Conservation (phyloP, 345 rosid species). For the Psidium friedrichsthalianum region DNA sequence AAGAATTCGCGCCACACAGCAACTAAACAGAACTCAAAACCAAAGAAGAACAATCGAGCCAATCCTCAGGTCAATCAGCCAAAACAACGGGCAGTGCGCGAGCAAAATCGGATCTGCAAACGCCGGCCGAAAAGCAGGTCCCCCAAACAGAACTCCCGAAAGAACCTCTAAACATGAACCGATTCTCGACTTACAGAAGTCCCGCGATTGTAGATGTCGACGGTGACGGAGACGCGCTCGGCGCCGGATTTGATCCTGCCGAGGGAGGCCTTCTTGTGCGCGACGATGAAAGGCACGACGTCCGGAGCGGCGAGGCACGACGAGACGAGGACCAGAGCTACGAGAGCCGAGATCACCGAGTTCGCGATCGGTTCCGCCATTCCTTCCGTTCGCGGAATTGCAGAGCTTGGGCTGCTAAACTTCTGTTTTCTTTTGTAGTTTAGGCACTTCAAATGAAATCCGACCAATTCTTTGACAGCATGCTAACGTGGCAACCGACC, state of each 20-base stretch:
- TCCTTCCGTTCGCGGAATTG: neutral
- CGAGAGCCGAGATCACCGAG: neutral
- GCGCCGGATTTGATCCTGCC: slow-evolving; percentile 60
- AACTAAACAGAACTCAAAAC: neutral
- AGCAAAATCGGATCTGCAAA: neutral
- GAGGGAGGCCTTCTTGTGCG: slow-evolving; percentile 79
- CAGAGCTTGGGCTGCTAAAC: neutral
- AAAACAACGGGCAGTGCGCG: neutral
- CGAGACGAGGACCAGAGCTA: neutral
- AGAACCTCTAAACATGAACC: neutral
- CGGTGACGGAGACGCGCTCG: slow-evolving; percentile 65
- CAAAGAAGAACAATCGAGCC: neutral
- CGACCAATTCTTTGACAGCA: no score
- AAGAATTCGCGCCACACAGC: no score
- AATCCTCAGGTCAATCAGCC: no score
- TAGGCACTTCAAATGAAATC: no score
- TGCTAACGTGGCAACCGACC: no score
- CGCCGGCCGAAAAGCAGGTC: neutral
- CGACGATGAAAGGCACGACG: slow-evolving; percentile 78
- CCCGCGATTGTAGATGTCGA: slow-evolving; percentile 84
- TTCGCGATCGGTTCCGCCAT: neutral
- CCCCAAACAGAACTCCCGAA: neutral
- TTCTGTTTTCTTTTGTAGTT: no score
- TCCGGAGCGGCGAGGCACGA: neutral
- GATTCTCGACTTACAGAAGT: slow-evolving; percentile 37